These are phyloP conservation scores for Sporothrix brunneoviolacea DNA, from an alignment of 2,329 filamentous ascomycete species.

Conservation along the genomic window DNA sequence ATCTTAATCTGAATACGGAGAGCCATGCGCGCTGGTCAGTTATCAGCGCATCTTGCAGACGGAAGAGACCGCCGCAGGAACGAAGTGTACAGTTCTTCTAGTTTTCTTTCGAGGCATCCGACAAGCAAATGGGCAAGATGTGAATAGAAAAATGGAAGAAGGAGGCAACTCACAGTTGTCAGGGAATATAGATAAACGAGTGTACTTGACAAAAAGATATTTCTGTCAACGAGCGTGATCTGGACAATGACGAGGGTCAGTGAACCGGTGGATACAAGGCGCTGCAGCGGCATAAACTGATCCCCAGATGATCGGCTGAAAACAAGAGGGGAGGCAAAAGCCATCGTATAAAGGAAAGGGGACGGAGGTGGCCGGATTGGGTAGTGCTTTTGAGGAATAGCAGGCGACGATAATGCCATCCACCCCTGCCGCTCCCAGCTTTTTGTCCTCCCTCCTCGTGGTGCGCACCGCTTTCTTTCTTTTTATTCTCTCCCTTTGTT, in stretches of 20 bases:
- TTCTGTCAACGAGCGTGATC: slow-evolving; percentile 44
- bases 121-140: background rate
- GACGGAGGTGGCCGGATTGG: slow-evolving; percentile 10
- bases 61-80: background rate
- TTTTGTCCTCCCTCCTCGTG: background rate
- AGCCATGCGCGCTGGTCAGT: slow-evolving; percentile 5
- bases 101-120: background rate
- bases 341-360: background rate
- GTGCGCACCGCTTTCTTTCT: background rate
- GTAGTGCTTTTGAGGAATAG: slow-evolving; percentile 5
- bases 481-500: background rate
- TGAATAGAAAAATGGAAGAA: background rate
- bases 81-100: too few species aligned
- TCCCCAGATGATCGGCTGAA: slow-evolving; percentile 25
- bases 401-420: slow-evolving; percentile 3
- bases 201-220: slow-evolving; percentile 48
- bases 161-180: slow-evolving; percentile 36
- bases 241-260: slow-evolving; percentile 20
- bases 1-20: slow-evolving; percentile 1
- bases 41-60: background rate
- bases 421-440: background rate
- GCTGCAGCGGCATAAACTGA: slow-evolving; percentile 24
- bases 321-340: slow-evolving; percentile 6
- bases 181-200: slow-evolving; percentile 44
- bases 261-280: slow-evolving; percentile 12